Conservation (phyloP, 176 grass and related monocot genomes). For the Aechmea fasciata region DNA sequence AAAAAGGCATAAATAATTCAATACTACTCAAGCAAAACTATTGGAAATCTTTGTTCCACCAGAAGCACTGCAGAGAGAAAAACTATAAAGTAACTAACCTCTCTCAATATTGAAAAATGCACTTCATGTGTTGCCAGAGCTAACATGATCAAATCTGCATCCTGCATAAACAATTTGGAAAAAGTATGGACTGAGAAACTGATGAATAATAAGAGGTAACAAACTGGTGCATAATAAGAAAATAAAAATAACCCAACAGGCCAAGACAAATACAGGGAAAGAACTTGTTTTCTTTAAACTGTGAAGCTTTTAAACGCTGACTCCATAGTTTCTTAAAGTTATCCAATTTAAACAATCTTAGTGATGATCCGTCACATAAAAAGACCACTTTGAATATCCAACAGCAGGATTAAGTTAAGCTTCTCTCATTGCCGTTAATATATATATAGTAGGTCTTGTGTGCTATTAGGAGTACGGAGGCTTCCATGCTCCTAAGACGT, state of each 20-base stretch:
- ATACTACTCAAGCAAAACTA: background rate
- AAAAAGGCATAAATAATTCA: background rate
- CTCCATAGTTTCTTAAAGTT: background rate
- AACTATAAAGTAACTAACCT: constrained; percentile 44
- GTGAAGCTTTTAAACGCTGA: no score
- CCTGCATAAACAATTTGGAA: constrained; percentile 43
- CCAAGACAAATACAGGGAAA: constrained; percentile 4
- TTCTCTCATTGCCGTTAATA: no score
- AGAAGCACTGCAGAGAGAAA: background rate
- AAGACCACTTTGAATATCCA: no score
- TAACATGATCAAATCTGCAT: constrained; percentile 98
- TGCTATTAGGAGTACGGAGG: no score
- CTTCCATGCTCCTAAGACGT: no score
- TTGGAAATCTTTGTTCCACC: background rate
- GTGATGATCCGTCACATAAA: no score
- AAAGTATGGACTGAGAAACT: constrained; percentile 7
- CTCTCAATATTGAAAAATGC: constrained; percentile 96
- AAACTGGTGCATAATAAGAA: background rate
- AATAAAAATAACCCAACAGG: constrained; percentile 18
- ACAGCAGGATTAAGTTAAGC: no score
- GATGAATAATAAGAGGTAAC: no score
- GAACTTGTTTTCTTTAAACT: no score
- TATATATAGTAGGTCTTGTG: no score
- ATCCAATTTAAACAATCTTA: no score
- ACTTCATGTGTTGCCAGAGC: constrained; percentile 98